Base-by-base conservation (phyloP, 2,329 filamentous ascomycete genomes). In the Dendrostoma leiphaemia region DNA sequence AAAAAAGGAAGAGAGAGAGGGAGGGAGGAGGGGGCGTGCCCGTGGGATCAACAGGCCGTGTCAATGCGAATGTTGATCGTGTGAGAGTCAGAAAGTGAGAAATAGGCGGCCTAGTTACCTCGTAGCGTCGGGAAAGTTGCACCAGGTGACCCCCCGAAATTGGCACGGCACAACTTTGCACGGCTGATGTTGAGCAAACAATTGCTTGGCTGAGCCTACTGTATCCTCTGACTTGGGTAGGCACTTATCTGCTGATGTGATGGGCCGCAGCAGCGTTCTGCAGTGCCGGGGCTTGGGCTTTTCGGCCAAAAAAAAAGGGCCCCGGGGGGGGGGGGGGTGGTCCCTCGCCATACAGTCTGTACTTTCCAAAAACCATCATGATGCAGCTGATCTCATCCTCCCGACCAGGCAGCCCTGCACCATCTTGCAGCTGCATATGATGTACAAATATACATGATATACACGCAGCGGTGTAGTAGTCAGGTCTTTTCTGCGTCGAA, bases 71-170 rank as follows among this genome's bases (percentile, higher is more conserved):
- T 24, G 44, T 26, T 47, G 44, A 47, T 35, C 44, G 45, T 48
- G n/a, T 21, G 37, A 21, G 8, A 15, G n/a, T n/a, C n/a, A 37
- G 34, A 12, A 17, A 37, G 34, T 37, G 17, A 37, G 34, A 37
- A 37, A 37, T 15, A 37, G 29, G 15, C 29, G 7, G 29, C 7
- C 34, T 37, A 12, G 15, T 5, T 37, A 37, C 34, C 34, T 21
- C 21, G 37, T 19, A 41, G 37, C 37, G 41, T 40, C 35, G 40
- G 45, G 32, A 29, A 43, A 43, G 29, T 41, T 41, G 48, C 52
- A 55, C 53, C 53, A 55, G 53, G 34, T 55, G 53, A 55, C 48
- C 48, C 21, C n/a, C n/a, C n/a, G 26, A 45, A 24, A 45, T 29
- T 45, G 21, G n/a, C n/a, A n/a, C n/a, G 37, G 38, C 38, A 41